Percentiles rank a stretch among this genome's conserved stretches.
phyloP scores from a whole-genome alignment of 257 asterid species.

The Nicotiana benthamiana region DNA sequence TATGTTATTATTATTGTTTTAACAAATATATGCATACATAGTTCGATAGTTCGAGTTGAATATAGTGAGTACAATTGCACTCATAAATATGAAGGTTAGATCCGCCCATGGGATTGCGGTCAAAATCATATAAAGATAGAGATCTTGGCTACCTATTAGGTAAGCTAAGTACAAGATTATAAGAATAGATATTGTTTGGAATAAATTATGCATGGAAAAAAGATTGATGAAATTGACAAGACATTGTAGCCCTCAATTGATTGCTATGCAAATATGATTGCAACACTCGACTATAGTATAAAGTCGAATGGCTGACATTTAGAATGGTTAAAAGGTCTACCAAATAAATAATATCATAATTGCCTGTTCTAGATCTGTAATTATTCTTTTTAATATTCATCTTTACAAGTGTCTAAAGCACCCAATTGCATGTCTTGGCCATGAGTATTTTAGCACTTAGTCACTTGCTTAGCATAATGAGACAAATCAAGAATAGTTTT shows the following conservation, averaged over 20 bases:
- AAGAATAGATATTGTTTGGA: neutral
- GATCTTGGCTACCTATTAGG: neutral
- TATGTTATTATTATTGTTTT: no score
- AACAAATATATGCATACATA: neutral
- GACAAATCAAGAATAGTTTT: slow-evolving; percentile 11
- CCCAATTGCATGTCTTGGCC: neutral
- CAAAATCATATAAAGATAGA: neutral
- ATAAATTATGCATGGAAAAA: neutral
- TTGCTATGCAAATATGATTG: neutral
- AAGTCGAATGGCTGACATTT: neutral
- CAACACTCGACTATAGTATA: neutral
- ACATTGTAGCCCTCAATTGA: neutral
- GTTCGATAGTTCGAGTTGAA: neutral
- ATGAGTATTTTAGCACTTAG: slow-evolving; percentile 1
- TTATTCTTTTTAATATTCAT: neutral
- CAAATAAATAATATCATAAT: neutral
- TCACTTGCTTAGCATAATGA: slow-evolving; percentile 5
- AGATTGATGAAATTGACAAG: neutral
- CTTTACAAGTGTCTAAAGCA: slow-evolving; percentile 1
- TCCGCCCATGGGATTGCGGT: neutral
- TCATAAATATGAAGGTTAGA: neutral
- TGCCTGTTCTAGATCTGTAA: neutral
- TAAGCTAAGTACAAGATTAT: neutral
- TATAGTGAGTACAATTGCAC: neutral
- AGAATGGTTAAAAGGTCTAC: neutral